Evolutionary conservation across 73 alveolate species (phyloP), one percentile per base, ranked within the genome.

Genomic region (Paramecium primaurelia): DNA sequence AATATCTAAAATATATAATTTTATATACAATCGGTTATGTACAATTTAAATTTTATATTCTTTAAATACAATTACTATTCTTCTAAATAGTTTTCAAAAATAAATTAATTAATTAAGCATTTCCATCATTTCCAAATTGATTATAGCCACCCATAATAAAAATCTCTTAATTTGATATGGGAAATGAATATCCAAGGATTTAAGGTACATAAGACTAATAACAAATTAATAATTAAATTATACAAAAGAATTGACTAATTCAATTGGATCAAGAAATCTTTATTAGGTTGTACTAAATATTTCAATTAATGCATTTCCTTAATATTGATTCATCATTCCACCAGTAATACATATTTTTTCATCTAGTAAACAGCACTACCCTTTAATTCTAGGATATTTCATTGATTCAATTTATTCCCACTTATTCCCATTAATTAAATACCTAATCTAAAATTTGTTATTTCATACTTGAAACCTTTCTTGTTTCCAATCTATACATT

Each of bases 341-440:
- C 87, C 87, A n/a, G 59, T 73, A 5, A 73, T 37, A 25, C 47
- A 73, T 37, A 73, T 73, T n/a, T 37, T 73, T 16, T 32, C 34
- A 73, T 73, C 87, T 30, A 38, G 2, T 10, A 16, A 12, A 40
- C 87, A 73, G 8, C 87, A 34, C 26, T 34, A 37, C 8, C 87
- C 87, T 30, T 36, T 32, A 14, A 73, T 73, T 36, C 87, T 32
- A 2, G 87, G 87, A 73, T 73, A 73, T n/a, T 73, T 73, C 87
- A 73, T 73, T 2, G 87, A 73, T 37, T 34, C 87, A 16, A 73
- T 73, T 73, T 37, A 6, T 1, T 73, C 64, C 87, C 87, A 73
- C 14, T 36, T 10, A 73, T 73, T 34, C 32, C 18, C 58, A 10
- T n/a, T 73, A 12, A 73, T 73, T 4, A 22, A 37, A 18, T 73